These are phyloP conservation scores for Ceriops tagal DNA, from an alignment of 345 rosid species.

Conservation along the genomic window DNA sequence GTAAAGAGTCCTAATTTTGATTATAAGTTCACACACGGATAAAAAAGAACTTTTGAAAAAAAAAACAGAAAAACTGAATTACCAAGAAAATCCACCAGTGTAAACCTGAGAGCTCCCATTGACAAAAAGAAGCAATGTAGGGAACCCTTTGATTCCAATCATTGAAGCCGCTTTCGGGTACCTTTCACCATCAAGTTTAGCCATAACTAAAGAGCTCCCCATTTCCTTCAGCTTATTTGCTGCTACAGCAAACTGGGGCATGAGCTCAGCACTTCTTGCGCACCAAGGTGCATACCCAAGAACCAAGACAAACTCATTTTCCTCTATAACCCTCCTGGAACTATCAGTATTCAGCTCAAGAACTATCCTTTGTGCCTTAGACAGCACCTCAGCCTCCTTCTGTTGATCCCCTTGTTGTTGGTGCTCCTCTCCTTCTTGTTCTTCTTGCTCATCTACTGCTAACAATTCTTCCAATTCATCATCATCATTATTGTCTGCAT, in stretches of 20 bases:
- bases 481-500: constrained; percentile 20
- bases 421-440: constrained; percentile 21
- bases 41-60: background rate
- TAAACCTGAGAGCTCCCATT: constrained; percentile 64
- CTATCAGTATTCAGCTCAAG: constrained; percentile 63
- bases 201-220: constrained; percentile 59
- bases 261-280: constrained; percentile 78
- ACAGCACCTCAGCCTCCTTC: constrained; percentile 67
- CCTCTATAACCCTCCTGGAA: constrained; percentile 41
- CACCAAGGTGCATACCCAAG: constrained; percentile 94
- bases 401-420: constrained; percentile 27
- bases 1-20: no score
- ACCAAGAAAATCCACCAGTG: constrained; percentile 76
- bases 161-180: constrained; percentile 58
- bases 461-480: constrained; percentile 55
- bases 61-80: constrained; percentile 19
- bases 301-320: constrained; percentile 61
- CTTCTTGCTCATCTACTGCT: constrained; percentile 63
- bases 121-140: constrained; percentile 70
- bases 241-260: constrained; percentile 86
- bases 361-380: constrained; percentile 75
- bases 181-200: constrained; percentile 84
- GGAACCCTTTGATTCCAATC: constrained; percentile 70
- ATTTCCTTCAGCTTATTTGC: constrained; percentile 65
- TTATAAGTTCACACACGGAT: background rate